Percentiles rank a stretch among this genome's conserved stretches.
Conservation (phyloP, 164 flowering plant genomes). For the Nelumbo lutea region DNA sequence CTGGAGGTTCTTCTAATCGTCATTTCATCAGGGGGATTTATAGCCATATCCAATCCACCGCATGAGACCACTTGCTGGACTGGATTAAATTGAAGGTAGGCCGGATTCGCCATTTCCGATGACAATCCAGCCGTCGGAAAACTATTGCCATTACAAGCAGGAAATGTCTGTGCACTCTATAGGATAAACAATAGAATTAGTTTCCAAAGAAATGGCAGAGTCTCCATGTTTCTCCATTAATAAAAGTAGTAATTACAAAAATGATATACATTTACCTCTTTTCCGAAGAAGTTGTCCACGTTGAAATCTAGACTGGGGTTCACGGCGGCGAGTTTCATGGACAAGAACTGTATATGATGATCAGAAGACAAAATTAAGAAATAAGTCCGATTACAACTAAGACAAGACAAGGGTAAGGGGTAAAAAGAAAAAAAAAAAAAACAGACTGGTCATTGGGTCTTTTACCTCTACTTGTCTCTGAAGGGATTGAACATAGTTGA, state of each 20-base stretch:
- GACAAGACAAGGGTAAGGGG: no score
- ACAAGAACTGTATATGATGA: constrained; percentile 58
- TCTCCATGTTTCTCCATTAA: no score
- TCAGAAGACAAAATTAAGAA: neutral
- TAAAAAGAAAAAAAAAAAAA: neutral
- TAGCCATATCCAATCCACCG: constrained; percentile 45
- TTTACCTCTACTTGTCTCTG: constrained; percentile 96
- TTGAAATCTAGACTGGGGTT: constrained; percentile 67
- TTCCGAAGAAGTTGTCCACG: constrained; percentile 53
- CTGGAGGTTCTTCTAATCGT: constrained; percentile 51
- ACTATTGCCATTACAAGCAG: constrained; percentile 29
- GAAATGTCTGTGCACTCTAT: constrained; percentile 37
- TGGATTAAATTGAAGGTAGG: constrained; percentile 43
- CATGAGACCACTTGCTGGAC: constrained; percentile 33
- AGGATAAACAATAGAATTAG: neutral
- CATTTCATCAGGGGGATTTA: constrained; percentile 45
- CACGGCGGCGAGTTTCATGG: constrained; percentile 90
- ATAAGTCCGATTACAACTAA: neutral
- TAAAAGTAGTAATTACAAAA: no score
- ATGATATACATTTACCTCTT: constrained; percentile 50
- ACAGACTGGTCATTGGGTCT: neutral
- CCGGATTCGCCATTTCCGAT: constrained; percentile 42
- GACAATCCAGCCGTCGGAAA: constrained; percentile 38
- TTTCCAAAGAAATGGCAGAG: no score
- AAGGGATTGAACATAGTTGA: constrained; percentile 93